phyloP scores from a whole-genome alignment of 345 rosid genomes.

The Citropsis articulata region DNA sequence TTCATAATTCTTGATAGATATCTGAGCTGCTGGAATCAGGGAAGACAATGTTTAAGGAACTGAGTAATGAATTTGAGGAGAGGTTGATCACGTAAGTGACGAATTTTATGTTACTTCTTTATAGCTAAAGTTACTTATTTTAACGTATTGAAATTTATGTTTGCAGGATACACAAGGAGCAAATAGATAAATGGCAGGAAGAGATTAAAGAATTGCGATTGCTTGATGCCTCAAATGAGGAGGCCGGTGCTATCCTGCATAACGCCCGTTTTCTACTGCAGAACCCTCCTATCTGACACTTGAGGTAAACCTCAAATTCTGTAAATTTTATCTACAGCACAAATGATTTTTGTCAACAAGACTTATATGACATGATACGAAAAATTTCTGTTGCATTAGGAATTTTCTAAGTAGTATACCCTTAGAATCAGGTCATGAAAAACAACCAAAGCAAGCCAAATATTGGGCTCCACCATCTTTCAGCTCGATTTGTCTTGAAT shows the following conservation, averaged over 20 bases:
- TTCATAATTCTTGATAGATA: conserved; percentile 40
- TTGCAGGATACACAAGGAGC: conserved; percentile 75
- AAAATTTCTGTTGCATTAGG: neutral
- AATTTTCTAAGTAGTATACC: neutral
- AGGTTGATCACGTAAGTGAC: conserved; percentile 56
- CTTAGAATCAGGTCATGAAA: neutral
- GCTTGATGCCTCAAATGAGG: conserved; percentile 79
- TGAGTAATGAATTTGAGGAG: conserved; percentile 77
- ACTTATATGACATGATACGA: neutral
- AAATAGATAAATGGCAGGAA: conserved; percentile 83
- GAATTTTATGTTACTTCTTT: neutral
- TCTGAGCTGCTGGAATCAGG: conserved; percentile 77
- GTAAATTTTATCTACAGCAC: neutral
- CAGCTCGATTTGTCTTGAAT: neutral
- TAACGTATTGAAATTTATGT: neutral
- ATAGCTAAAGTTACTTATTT: neutral
- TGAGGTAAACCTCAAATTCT: conserved; percentile 34
- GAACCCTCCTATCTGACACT: conserved; percentile 46
- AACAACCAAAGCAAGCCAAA: neutral
- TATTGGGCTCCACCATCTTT: neutral
- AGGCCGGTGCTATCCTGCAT: conserved; percentile 52
- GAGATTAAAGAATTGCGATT: conserved; percentile 70
- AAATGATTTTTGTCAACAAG: neutral
- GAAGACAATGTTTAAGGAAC: conserved; percentile 71
- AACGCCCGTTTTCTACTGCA: conserved; percentile 65